phyloP scores from a whole-genome alignment of 495 filamentous ascomycete species.

The Bacidia rubella region DNA sequence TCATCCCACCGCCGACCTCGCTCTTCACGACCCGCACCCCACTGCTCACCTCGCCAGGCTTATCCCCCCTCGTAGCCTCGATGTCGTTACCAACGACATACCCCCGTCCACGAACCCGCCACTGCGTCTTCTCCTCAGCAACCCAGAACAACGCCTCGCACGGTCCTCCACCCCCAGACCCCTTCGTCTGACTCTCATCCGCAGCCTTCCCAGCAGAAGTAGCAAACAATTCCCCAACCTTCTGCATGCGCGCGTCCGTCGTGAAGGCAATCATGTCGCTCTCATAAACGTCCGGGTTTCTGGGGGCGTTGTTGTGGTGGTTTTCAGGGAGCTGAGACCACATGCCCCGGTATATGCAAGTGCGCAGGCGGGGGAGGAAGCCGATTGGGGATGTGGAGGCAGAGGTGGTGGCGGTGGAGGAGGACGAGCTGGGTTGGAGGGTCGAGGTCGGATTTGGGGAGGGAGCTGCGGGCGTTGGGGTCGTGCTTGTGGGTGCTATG shows the following conservation, averaged over 20 bases:
- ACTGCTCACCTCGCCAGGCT: conserved; percentile 18
- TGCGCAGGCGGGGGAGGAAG: conserved; percentile 46
- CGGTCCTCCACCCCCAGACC: conserved; percentile 48
- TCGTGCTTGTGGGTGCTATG: conserved; percentile 19
- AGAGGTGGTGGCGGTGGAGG: conserved; percentile 46
- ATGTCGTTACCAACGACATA: conserved; percentile 53
- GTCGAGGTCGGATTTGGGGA: conserved; percentile 51
- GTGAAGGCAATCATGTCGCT: conserved; percentile 72
- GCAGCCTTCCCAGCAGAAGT: conserved; percentile 25
- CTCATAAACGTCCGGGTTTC: conserved; percentile 55
- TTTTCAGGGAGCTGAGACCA: conserved; percentile 58
- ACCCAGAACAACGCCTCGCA: conserved; percentile 83
- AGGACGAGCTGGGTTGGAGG: conserved; percentile 61
- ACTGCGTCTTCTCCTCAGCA: conserved; percentile 57
- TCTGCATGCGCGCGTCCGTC: conserved; percentile 77
- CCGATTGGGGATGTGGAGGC: conserved; percentile 19
- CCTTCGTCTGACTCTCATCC: conserved; percentile 26
- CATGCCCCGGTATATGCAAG: conserved; percentile 70
- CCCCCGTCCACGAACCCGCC: conserved; percentile 68
- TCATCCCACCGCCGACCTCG: conserved; percentile 21
- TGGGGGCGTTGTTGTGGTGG: conserved; percentile 46
- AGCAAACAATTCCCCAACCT: conserved; percentile 53
- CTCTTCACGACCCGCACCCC: conserved; percentile 28
- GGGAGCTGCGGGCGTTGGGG: conserved; percentile 15
- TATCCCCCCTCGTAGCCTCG: conserved; percentile 22